Base-by-base conservation (phyloP, 2,329 filamentous ascomycete species). In the Trichoderma sp. region DNA sequence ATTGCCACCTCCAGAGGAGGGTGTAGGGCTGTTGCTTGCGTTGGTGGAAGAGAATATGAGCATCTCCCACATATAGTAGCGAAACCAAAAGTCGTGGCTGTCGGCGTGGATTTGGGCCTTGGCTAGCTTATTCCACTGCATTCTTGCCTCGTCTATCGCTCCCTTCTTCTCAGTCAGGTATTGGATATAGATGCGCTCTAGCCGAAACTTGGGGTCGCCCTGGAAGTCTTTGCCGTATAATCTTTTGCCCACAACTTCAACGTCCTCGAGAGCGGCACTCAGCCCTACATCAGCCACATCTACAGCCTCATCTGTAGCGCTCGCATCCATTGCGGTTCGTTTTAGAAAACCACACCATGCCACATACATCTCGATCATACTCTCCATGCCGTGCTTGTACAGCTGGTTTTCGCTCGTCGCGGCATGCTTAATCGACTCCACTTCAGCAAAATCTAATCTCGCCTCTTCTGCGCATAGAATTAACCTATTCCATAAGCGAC, bases 331-430 rank as follows among this genome's bases (percentile, higher is more conserved):
- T 21, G 96, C 95, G 66, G 92, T 92, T 29, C 97, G 93, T 78
- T 96, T 95, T 24, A 99, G 88, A 79, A 96, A 98, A 67, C 95
- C 95, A 81, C 96, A 98, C 97, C 97, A 99, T 0, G 95, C 93
- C 71, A 94, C 92, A 81, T 98, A 95, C 81, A 98, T 94, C 80
- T 97, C 95, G 76, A 98, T 90, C 38, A 98, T 91, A 78, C 95
- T 94, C 67, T 95, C 91, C 88, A 98, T 93, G 29, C 95, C 95
- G 77, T 95, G 92, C 77, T 93, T 92, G 82, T 97, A 95, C 6
- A 98, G 88, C 59, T 97, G 88, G 9, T 95, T 93, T 29, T 94
- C 95, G 81, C 93, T 94, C 0, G 95, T 98, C 7, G 97, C 97
- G 60, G 92, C 92, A 83, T 98, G 95, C 84, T 99, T 99, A 83